Conservation (phyloP, 306 rosid species). For the Calophaca sinica region DNA sequence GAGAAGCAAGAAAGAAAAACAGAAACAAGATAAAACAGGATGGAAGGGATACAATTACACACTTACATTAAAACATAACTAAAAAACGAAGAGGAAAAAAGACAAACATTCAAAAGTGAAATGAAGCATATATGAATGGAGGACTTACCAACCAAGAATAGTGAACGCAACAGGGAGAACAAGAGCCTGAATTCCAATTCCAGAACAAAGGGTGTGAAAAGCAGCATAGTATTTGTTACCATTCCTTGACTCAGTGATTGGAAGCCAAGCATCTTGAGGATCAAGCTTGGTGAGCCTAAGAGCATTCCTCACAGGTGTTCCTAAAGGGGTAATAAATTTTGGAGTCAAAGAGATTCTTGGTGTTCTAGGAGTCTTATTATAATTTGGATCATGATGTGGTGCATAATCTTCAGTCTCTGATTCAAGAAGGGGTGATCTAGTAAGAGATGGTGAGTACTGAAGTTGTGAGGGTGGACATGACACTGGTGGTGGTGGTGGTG, state of each 20-base stretch:
- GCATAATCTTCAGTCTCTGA: constrained; percentile 36
- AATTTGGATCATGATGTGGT: constrained; percentile 20
- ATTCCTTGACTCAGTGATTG: constrained; percentile 71
- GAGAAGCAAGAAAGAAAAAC: no score
- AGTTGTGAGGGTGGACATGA: constrained; percentile 78
- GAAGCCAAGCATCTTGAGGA: constrained; percentile 77
- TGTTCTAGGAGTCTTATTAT: constrained; percentile 54
- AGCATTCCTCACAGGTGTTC: constrained; percentile 58
- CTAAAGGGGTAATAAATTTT: constrained; percentile 58
- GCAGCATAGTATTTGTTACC: constrained; percentile 69
- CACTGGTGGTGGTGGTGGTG: constrained; percentile 44
- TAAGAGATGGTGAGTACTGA: constrained; percentile 57
- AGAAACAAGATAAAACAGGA: no score
- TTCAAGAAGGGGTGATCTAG: constrained; percentile 62
- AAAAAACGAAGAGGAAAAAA: no score
- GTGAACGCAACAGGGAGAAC: constrained; percentile 70
- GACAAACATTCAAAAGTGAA: no score
- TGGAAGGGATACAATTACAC: no score
- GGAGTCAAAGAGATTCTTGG: constrained; percentile 63
- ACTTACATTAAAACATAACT: no score
- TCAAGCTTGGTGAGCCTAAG: constrained; percentile 57
- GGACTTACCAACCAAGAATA: no score
- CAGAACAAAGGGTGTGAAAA: constrained; percentile 68
- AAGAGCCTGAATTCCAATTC: constrained; percentile 74
- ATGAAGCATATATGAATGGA: no score